phyloP scores from a whole-genome alignment of 441 rosid species.

The Pelargonium citronellum region DNA sequence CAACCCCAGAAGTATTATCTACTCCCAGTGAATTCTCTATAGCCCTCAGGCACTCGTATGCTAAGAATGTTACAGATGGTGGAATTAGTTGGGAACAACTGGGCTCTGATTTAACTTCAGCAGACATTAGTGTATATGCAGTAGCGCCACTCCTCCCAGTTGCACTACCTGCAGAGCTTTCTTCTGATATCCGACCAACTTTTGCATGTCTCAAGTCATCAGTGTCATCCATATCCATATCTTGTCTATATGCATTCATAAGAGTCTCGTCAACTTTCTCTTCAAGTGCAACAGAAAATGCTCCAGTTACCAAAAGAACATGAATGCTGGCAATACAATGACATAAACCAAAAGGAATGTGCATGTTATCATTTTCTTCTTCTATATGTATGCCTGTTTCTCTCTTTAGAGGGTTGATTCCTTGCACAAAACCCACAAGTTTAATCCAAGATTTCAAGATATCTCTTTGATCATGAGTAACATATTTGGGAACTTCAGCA shows the following conservation, averaged over 20 bases:
- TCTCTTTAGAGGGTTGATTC: slow-evolving; percentile 81
- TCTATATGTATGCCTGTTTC: slow-evolving; percentile 71
- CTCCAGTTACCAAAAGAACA: slow-evolving; percentile 71
- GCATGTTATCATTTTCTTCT: slow-evolving; percentile 62
- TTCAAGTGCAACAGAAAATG: slow-evolving; percentile 52
- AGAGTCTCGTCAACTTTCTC: slow-evolving; percentile 33
- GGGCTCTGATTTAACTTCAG: slow-evolving; percentile 37
- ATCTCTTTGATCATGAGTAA: slow-evolving; percentile 53
- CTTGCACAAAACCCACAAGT: slow-evolving; percentile 82
- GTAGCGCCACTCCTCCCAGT: slow-evolving; percentile 44
- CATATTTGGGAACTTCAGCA: slow-evolving; percentile 58
- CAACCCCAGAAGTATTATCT: slow-evolving; percentile 40
- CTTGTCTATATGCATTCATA: slow-evolving; percentile 26
- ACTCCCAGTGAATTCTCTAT: slow-evolving; percentile 63
- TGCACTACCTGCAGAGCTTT: slow-evolving; percentile 59
- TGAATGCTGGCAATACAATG: slow-evolving; percentile 64
- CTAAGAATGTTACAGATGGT: slow-evolving; percentile 51
- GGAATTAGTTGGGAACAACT: slow-evolving; percentile 41
- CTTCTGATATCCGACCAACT: slow-evolving; percentile 77
- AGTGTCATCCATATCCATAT: slow-evolving; percentile 48
- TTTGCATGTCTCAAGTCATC: slow-evolving; percentile 56
- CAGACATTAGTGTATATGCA: slow-evolving; percentile 32
- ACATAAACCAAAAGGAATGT: slow-evolving; percentile 59
- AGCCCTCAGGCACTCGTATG: slow-evolving; percentile 68
- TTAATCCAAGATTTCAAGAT: slow-evolving; percentile 71